phyloP scores from a whole-genome alignment of 768 basidiomycete species.

The Paxillus ammoniavirescens region DNA sequence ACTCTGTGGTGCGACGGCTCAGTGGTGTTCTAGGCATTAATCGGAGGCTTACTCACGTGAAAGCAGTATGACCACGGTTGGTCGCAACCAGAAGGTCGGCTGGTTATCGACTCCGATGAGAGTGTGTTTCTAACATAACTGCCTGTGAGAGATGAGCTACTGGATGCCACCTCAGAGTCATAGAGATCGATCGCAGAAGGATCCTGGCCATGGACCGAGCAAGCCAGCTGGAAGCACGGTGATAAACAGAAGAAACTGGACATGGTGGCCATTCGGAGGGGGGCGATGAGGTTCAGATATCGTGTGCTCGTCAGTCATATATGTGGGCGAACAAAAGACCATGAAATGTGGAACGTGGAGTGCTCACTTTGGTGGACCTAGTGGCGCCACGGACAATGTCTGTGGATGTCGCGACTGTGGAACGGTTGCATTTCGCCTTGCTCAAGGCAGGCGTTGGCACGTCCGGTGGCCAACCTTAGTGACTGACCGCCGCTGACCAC shows the following conservation, averaged over 20 bases:
- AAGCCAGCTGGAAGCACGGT: not conserved
- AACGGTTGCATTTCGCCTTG: not conserved
- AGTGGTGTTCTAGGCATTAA: not conserved
- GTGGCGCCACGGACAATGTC: not conserved
- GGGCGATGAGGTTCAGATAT: not conserved
- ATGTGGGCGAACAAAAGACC: not conserved
- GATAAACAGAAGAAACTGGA: not conserved
- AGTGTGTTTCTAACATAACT: not conserved
- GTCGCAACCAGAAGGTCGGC: not conserved
- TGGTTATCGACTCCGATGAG: not conserved
- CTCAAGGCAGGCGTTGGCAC: not conserved
- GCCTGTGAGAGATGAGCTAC: not conserved
- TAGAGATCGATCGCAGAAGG: not conserved
- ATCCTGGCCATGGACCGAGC: not conserved
- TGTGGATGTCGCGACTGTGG: not conserved
- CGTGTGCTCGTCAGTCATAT: not conserved
- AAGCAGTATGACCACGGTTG: constrained; percentile 1
- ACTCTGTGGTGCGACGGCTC: not conserved
- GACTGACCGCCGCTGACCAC: too few relatives aligned
- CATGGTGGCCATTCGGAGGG: not conserved
- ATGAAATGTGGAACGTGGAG: not conserved
- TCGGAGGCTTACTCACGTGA: not conserved
- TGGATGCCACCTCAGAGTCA: not conserved
- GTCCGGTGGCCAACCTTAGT: too few relatives aligned
- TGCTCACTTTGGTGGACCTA: not conserved